Percentiles rank a stretch among this genome's conserved stretches.
Evolutionary conservation across 164 flowering plant genomes (phyloP).

Genomic region (Magnolia officinalis): DNA sequence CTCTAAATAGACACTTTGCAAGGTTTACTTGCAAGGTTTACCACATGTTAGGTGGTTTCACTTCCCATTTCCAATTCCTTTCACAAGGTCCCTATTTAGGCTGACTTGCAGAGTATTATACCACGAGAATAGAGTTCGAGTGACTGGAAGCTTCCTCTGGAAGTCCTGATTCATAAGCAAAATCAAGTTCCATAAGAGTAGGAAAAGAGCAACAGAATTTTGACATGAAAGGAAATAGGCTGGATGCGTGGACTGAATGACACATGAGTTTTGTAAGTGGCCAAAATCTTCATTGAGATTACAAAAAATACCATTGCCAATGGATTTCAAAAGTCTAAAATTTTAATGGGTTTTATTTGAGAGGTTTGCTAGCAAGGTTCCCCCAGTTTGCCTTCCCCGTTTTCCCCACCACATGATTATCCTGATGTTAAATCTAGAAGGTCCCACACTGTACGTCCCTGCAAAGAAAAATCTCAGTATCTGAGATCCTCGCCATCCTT

Average conservation of each 20-base stretch:
- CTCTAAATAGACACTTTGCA: background rate
- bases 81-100: slow-evolving; percentile 68
- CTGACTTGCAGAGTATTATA: slow-evolving; percentile 80
- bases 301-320: background rate
- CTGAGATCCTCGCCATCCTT: background rate
- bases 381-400: no score
- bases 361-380: background rate
- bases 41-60: slow-evolving; percentile 17
- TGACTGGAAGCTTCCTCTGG: slow-evolving; percentile 93
- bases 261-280: background rate
- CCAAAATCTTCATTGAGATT: background rate
- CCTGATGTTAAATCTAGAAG: no score
- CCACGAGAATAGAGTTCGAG: slow-evolving; percentile 96
- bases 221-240: background rate
- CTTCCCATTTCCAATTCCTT: slow-evolving; percentile 73
- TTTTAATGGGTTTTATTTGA: no score
- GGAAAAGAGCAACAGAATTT: background rate
- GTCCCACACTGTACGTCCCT: background rate
- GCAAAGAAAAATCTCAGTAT: background rate
- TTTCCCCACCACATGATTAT: no score
- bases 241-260: background rate
- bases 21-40: background rate
- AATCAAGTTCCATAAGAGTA: no score
- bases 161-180: slow-evolving; percentile 65
- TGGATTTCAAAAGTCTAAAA: background rate